Base-by-base conservation (phyloP, 352 stramenopile genomes). In the Sclerospora graminicola region DNA sequence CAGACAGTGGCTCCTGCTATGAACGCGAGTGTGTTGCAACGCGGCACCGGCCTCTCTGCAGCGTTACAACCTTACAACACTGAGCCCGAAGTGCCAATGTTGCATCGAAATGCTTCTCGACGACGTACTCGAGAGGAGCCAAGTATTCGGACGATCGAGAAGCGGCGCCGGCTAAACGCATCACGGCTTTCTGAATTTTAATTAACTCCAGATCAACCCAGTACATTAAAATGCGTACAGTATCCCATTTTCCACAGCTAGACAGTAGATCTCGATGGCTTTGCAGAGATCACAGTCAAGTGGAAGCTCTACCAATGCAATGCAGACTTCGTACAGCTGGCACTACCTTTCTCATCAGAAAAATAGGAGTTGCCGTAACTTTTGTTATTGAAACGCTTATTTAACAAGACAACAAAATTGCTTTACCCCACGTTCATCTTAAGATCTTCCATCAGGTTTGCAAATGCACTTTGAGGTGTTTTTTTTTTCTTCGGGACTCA, bases 21-120 rank as follows among this genome's bases (percentile, higher is more conserved):
- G 74, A 89, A 89, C 42, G 80, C 80, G 6, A 82, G 67, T 14
- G 66, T 89, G 20, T 38, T 91, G 50, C 76, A 88, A 43, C 76
- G 66, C n/a, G 58, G 57, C 21, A 48, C 60, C 0, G 48, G 45
- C 10, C 21, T 82, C 29, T 56, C 66, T 21, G 66, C 60, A 14
- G 45, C 58, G 5, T 45, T 84, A n/a, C 62, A 60, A 0, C 60
- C 66, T 8, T 84, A 70, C 47, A 70, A 82, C 24, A 61, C 58
- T n/a, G 73, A 89, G 40, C 73, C 77, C 0, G 60, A 82, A 4
- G 76, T 88, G 20, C 76, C 76, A 0, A 62, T 88, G 32, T 65
- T 85, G 50, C 73, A 77, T 43, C 70, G 76, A 15, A 82, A 88
- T 53, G 55, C 73, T 1, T 67, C 73, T 45, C 61, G 73, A 20